phyloP scores from a whole-genome alignment of 306 rosid species.

The Malus domestica region ASM211411v1 NC_041790.1:26786501-26787000 shows the following conservation, averaged over 20 bases:
- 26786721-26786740: conserved; percentile 33
- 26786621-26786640: background rate
- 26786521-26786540: no score
- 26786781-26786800: conserved; percentile 39
- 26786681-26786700: conserved; percentile 28
- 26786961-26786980: no score
- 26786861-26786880: conserved; percentile 40
- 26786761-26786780: conserved; percentile 25
- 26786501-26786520: background rate
- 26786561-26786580: background rate
- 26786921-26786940: conserved; percentile 15
- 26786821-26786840: conserved; percentile 53
- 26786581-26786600: background rate
- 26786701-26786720: conserved; percentile 52
- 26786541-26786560: background rate
- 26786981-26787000: no score
- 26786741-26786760: conserved; percentile 14
- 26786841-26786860: conserved; percentile 48
- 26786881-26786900: conserved; percentile 29
- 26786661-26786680: background rate
- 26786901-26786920: conserved; percentile 31
- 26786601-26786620: background rate
- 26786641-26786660: background rate
- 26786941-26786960: no score
- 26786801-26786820: conserved; percentile 50